phyloP scores from a whole-genome alignment of 2,329 filamentous ascomycete species.

The Macrophomina tecta region DNA sequence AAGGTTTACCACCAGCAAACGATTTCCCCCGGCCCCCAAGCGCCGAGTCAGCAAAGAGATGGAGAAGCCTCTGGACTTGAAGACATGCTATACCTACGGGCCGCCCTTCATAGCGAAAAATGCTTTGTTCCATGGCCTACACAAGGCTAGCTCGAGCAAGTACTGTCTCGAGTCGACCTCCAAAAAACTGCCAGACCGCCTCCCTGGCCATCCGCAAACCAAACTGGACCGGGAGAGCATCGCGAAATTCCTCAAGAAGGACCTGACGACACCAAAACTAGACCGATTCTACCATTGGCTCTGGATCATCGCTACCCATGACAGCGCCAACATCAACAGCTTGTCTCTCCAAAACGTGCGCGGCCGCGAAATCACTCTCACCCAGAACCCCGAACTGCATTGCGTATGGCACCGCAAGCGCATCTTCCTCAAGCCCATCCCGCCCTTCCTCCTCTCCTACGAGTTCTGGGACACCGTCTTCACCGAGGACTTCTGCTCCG shows the following conservation, averaged over 20 bases:
- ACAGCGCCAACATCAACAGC: constrained; percentile 25
- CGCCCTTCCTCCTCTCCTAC: constrained; percentile 32
- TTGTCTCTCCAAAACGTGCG: constrained; percentile 34
- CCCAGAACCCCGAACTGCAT: constrained; percentile 34
- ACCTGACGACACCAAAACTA: neutral
- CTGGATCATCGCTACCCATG: constrained; percentile 11
- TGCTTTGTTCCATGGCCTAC: constrained; percentile 11
- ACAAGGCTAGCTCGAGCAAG: neutral
- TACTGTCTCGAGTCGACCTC: neutral
- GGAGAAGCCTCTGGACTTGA: neutral
- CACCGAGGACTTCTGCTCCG: constrained; percentile 28
- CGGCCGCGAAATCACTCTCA: constrained; percentile 32
- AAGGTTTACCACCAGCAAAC: too few species aligned
- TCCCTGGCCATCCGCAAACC: constrained; percentile 9
- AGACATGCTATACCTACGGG: neutral
- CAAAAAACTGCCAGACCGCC: constrained; percentile 35
- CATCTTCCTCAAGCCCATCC: constrained; percentile 34
- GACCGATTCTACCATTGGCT: constrained; percentile 15
- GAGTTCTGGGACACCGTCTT: constrained; percentile 36
- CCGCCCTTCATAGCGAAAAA: constrained; percentile 3
- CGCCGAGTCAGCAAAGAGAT: neutral
- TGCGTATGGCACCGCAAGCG: constrained; percentile 33
- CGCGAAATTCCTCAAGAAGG: neutral
- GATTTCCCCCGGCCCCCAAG: too few species aligned
- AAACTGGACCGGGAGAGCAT: constrained; percentile 59